These are phyloP conservation scores for Botrytis medusae DNA, from an alignment of 2,329 filamentous ascomycete genomes.

Conservation along the genomic window DNA sequence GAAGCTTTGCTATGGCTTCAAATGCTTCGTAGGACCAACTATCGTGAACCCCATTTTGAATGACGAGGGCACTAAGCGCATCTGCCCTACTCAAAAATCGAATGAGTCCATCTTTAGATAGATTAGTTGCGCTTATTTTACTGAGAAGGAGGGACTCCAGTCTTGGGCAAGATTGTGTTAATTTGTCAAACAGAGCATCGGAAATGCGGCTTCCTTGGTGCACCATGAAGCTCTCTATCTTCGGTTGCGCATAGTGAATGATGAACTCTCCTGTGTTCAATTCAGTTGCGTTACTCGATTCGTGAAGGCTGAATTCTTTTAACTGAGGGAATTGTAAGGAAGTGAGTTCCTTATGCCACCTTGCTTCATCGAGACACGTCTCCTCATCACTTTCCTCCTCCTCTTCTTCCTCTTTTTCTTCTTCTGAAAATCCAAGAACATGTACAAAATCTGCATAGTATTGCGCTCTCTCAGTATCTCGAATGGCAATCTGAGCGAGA, in stretches of 20 bases:
- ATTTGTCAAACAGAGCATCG: not conserved
- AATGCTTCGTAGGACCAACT: slow-evolving; percentile 11
- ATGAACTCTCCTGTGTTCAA: not conserved
- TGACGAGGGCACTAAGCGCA: not conserved
- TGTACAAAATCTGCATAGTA: slow-evolving; percentile 13
- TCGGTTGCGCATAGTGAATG: not conserved
- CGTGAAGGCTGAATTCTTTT: not conserved
- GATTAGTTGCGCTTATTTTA: not conserved
- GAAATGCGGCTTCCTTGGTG: not conserved
- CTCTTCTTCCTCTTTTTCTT: not conserved
- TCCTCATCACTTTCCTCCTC: not conserved
- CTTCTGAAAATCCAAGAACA: not conserved
- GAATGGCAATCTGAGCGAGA: not conserved
- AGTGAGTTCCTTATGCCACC: not conserved
- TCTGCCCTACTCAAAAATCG: not conserved
- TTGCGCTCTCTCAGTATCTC: not conserved
- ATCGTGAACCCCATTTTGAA: not conserved
- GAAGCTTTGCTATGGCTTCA: slow-evolving; percentile 4
- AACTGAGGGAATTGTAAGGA: slow-evolving; percentile 3
- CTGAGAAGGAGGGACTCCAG: not conserved
- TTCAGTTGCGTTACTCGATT: not conserved
- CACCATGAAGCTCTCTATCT: not conserved
- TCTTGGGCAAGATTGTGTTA: not conserved
- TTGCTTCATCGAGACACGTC: not conserved
- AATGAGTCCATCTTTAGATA: not conserved